Evolutionary conservation across 768 basidiomycete species (phyloP), one percentile per base, ranked within the genome.

Genomic region (Lactarius akahatsu): DNA sequence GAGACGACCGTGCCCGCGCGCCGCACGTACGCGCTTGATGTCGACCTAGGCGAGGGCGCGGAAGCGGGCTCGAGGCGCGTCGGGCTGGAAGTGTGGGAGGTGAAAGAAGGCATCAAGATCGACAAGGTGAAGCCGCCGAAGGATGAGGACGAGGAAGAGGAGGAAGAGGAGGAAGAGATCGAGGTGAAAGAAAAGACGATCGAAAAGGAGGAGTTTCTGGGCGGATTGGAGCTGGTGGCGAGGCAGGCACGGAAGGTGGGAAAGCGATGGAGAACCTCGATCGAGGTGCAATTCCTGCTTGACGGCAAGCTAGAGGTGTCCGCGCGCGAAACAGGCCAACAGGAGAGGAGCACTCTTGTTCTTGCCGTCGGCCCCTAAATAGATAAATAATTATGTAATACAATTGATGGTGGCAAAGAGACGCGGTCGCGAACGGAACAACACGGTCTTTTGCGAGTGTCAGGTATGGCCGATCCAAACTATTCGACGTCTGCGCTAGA

Each of bases 81-180:
- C 52, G 86, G 83, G 15, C 82, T 88, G 61, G 92, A 94, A 75
- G 77, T 93, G 32, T 91, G 90, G 89, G 91, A 94, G 73, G 86
- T 86, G 20, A 82, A 82, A 61, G 91, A 92, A 72, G 82, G 82
- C 2, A 80, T 91, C 67, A 83, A 84, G 64, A 74, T 88, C 23
- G 89, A 90, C 70, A 86, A 83, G 72, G 77, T 84, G 28, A 79
- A 78, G 59, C 79, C 79, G 3, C 78, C 80, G 5, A 81, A 81
- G 68, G 68, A 77, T 9, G 80, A 50, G 11, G 45, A 79, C 8
- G 82, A 83, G 0, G 85, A 81, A 0, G 87, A 87, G 13, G 85
- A 84, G 1, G 88, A 87, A 57, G 83, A 85, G 50, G 81, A 83
- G 18, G 86, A 87, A 67, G 83, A 85, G 67, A 75, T 80, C 36